Evolutionary conservation across 306 rosid genomes (phyloP).

Genomic region (Dicorynia guianensis): DNA sequence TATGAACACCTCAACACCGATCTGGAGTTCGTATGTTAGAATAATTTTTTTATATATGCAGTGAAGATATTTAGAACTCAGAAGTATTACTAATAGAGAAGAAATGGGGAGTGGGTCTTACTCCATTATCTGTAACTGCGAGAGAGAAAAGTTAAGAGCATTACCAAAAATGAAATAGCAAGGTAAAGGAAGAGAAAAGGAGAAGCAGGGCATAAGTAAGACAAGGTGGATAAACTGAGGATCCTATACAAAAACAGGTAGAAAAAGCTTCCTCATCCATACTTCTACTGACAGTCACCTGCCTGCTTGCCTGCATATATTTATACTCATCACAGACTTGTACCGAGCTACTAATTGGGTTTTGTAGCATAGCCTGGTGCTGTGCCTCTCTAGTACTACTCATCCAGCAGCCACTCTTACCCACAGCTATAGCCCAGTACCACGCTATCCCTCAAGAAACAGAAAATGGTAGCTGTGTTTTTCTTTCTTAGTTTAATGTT

Average conservation of each 20-base stretch:
- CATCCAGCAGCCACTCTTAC: conserved; percentile 21
- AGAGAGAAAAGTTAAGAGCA: conserved; percentile 23
- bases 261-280: conserved; percentile 45
- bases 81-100: not conserved
- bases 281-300: conserved; percentile 55
- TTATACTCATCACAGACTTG: conserved; percentile 49
- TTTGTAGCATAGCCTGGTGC: conserved; percentile 26
- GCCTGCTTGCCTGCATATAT: conserved; percentile 55
- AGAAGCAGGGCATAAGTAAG: conserved; percentile 48
- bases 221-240: conserved; percentile 11
- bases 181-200: conserved; percentile 49
- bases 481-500: not conserved
- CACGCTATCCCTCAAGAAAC: not conserved
- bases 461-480: not conserved
- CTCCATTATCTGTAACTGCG: not conserved
- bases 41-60: not conserved
- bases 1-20: too few relatives aligned
- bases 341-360: conserved; percentile 12
- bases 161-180: conserved; percentile 53
- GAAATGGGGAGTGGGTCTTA: not conserved
- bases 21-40: not conserved
- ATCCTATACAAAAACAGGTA: conserved; percentile 37
- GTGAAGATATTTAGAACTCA: not conserved
- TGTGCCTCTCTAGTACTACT: not conserved
- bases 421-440: not conserved